Evolutionary conservation across 2,329 filamentous ascomycete species (phyloP).

Genomic region (Nakataea oryzae): DNA sequence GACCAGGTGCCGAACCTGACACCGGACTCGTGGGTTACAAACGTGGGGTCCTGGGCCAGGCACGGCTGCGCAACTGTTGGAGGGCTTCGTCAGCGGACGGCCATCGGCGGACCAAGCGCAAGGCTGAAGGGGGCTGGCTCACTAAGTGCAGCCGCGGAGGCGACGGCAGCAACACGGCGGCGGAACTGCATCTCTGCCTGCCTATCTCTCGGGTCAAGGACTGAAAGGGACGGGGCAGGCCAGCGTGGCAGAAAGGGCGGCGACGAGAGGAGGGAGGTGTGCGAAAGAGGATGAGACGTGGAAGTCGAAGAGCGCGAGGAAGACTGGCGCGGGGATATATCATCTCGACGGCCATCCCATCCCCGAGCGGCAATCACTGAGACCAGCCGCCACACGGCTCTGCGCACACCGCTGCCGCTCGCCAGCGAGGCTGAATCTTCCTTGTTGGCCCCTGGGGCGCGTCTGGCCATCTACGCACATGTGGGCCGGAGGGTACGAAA

Average conservation of each 20-base stretch:
- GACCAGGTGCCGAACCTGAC: conserved; percentile 10
- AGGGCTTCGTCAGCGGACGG: background rate
- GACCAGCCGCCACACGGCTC: background rate
- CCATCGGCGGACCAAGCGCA: background rate
- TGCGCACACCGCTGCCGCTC: no score
- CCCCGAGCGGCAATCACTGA: background rate
- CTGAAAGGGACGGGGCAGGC: background rate
- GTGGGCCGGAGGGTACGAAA: background rate
- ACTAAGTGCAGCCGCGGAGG: conserved; percentile 5
- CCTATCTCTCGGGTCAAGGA: background rate
- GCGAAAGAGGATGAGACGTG: background rate
- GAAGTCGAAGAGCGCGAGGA: background rate
- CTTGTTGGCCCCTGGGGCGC: background rate
- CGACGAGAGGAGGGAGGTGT: background rate
- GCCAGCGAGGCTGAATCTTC: background rate
- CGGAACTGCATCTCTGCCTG: background rate
- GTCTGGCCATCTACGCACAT: background rate
- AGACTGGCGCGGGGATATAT: background rate
- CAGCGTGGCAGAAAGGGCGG: background rate
- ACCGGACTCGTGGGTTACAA: conserved; percentile 6
- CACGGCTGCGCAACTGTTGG: conserved; percentile 1
- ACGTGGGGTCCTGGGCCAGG: conserved; percentile 4
- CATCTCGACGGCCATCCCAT: background rate
- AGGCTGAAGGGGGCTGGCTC: background rate
- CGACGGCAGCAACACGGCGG: conserved; percentile 5